A percentile compares a stretch with the other conserved stretches of the same genome.
These are phyloP conservation scores for Cercospora nicotianae DNA, from an alignment of 2,329 filamentous ascomycete species.

Conservation along the genomic window DNA sequence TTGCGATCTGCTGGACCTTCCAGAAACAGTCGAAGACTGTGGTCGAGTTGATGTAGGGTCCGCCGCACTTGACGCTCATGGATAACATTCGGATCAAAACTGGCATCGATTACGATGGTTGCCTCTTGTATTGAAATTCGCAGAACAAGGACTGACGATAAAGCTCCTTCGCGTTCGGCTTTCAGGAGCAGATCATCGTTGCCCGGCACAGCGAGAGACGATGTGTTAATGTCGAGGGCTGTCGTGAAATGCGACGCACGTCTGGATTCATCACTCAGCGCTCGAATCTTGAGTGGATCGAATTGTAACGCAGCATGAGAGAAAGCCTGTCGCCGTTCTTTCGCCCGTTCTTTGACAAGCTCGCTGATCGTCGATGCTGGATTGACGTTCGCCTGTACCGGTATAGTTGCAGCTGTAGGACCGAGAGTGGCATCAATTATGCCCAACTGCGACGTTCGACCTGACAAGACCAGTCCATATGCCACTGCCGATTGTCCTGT, in stretches of 20 bases:
- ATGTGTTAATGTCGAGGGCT: neutral
- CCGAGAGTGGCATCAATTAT: neutral
- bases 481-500: neutral
- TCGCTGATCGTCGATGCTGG: neutral
- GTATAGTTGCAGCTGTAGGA: neutral
- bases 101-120: neutral
- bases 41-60: neutral
- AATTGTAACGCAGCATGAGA: neutral
- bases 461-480: neutral
- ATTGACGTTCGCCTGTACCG: neutral
- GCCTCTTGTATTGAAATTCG: neutral
- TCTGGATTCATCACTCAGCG: neutral
- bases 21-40: neutral
- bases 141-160: neutral
- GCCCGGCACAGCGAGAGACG: neutral
- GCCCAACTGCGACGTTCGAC: neutral
- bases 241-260: neutral
- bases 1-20: neutral
- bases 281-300: neutral
- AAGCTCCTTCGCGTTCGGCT: neutral
- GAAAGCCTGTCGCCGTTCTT: neutral
- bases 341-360: neutral
- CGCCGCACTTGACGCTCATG: neutral
- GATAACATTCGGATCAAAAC: neutral
- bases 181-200: neutral